Percentiles rank a stretch among this genome's conserved stretches.
Conservation (phyloP, 2,329 filamentous ascomycete genomes). For the Chaetomiaceae sp. region DNA sequence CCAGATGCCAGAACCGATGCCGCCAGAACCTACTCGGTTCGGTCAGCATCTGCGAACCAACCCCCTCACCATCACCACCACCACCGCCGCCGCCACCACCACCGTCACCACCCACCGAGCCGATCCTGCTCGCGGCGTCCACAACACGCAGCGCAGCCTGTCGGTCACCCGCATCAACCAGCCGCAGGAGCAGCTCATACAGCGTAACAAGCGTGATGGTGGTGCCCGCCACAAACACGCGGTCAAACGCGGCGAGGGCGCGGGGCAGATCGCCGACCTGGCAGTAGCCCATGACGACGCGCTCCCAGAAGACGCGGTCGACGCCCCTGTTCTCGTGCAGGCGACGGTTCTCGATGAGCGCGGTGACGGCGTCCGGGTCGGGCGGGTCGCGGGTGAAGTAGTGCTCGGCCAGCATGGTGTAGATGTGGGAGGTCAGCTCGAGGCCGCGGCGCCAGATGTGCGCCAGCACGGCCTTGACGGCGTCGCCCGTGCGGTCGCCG, state of each 20-base stretch:
- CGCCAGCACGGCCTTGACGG: conserved; percentile 54
- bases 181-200: conserved; percentile 35
- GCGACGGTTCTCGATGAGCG: conserved; percentile 52
- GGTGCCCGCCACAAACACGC: conserved; percentile 36
- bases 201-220: conserved; percentile 39
- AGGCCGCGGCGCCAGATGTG: conserved; percentile 54
- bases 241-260: conserved; percentile 45
- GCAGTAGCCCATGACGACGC: conserved; percentile 63
- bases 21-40: no score
- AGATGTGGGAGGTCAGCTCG: conserved; percentile 57
- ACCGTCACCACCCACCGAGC: conserved; percentile 17
- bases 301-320: conserved; percentile 64
- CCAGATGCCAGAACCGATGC: conserved; percentile 47
- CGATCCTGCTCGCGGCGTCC: conserved; percentile 23
- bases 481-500: conserved; percentile 37
- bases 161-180: conserved; percentile 21
- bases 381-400: conserved; percentile 56
- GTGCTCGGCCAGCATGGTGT: conserved; percentile 65
- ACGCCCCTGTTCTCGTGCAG: conserved; percentile 32
- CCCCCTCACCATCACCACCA: conserved; percentile 6
- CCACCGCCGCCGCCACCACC: conserved; percentile 9
- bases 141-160: conserved; percentile 25
- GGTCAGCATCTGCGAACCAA: conserved; percentile 21
- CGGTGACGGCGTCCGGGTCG: conserved; percentile 53
- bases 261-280: conserved; percentile 41